Evolutionary conservation across 768 basidiomycete species (phyloP).

Genomic region (Serendipita sp.): DNA sequence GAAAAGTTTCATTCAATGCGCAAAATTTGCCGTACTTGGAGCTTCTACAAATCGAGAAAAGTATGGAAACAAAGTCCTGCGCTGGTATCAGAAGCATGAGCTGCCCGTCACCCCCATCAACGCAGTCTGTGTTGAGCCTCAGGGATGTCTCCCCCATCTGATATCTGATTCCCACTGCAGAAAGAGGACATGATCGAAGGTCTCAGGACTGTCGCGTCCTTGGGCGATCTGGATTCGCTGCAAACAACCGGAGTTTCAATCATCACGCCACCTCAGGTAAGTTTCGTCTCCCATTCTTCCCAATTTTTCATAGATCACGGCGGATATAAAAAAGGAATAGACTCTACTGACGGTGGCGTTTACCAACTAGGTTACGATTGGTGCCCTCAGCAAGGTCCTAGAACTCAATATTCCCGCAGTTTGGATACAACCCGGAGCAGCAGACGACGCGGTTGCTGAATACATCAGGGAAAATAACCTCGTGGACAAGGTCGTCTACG

Average conservation of each 20-base stretch:
- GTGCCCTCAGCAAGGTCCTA: conserved; percentile 48
- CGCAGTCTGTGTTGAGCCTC: conserved; percentile 30
- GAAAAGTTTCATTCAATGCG: conserved; percentile 40
- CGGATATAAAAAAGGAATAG: background rate
- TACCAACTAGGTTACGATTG: conserved; percentile 44
- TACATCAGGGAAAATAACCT: conserved; percentile 54
- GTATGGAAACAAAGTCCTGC: conserved; percentile 63
- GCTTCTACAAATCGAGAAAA: conserved; percentile 67
- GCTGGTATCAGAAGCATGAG: conserved; percentile 53
- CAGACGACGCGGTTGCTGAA: conserved; percentile 42
- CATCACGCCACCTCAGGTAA: conserved; percentile 58
- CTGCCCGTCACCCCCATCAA: conserved; percentile 57
- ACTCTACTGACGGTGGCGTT: background rate
- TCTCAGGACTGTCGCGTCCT: conserved; percentile 33
- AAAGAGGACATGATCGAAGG: conserved; percentile 58
- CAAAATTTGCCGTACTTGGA: conserved; percentile 62
- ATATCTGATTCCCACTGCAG: conserved; percentile 22
- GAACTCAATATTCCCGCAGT: conserved; percentile 54
- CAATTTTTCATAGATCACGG: too few species aligned
- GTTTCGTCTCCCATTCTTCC: background rate
- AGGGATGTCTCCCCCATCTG: background rate
- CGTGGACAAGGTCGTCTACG: conserved; percentile 52
- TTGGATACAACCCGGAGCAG: conserved; percentile 85
- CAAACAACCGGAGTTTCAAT: conserved; percentile 58
- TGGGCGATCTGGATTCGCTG: conserved; percentile 43